Base-by-base conservation (phyloP, 2,329 filamentous ascomycete genomes). In the Penicillium sp. region DNA sequence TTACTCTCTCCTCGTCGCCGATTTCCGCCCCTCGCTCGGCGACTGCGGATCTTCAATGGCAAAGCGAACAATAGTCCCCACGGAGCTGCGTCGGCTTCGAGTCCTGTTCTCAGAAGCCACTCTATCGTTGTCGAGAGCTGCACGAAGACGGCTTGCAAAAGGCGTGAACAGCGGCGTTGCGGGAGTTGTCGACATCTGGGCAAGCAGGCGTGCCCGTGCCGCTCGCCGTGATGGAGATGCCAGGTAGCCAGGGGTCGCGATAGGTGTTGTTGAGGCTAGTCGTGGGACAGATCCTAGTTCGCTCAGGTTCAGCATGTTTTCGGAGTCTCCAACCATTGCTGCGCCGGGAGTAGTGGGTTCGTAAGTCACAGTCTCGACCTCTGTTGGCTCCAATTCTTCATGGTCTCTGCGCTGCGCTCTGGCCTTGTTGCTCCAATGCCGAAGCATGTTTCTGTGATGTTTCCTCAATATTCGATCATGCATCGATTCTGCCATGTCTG, bases 401-500 rank as follows among this genome's bases (percentile, higher is more conserved):
- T 64, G 66, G 33, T 65, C 64, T 52, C 67, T 69, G 14, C 66
- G 56, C 47, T 64, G 65, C 55, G 60, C 52, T 49, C 68, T 65
- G 35, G 78, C 73, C 53, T 76, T 77, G 16, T 79, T 76, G 12
- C 73, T 65, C 83, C 83, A 86, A 59, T 79, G 77, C 23, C 79
- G 73, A 49, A 86, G 68, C 73, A 85, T 81, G 28, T 77, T 77
- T 56, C 79, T 75, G 26, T 78, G 70, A 65, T 85, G 83, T 60
- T 81, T 81, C 55, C 81, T 75, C 38, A 79, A 73, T 59, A 80
- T 83, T 18, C 82, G 72, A 18, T 79, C 74, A 50, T 74, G 72
- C 60, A 85, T 70, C 6, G 81, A 79, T 35, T 79, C 71, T 0
- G 82, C 81, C 42, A 76, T 82, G 56, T 83, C 77, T 9, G 74